Base-by-base conservation (phyloP, 371 early-diverging fungal species). In the Circinella minor region DNA sequence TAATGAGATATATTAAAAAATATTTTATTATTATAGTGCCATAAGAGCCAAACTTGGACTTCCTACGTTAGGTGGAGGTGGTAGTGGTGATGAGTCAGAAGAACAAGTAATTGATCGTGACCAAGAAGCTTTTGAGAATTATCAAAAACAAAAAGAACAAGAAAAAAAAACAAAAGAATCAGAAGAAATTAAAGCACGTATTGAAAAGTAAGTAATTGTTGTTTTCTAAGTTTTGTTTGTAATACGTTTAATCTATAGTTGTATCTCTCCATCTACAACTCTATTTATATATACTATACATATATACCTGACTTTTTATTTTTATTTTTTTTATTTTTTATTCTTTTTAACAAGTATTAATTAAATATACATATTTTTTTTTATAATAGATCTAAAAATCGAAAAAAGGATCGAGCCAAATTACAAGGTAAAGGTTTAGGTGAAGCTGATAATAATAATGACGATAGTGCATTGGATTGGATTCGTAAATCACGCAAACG, bases 341-440 rank as follows among this genome's bases (percentile, higher is more conserved):
- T 27, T 27, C 27, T 27, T 27, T 27, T 27, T 27, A 27, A 27
- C 27, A 2, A 2, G 27, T 27, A 27, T 27, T 27, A 2, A 27
- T 2, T 2, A 2, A 2, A 2, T 27, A 2, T n/a, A n/a, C 14
- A 4, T 51, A 1, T 17, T 34, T 27, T n/a, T 39, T 46, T 43
- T 57, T 13, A 70, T 55, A 27, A 65, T 64, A 89, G 89, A 70
- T 86, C 87, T 27, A 86, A 87, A 70, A 90, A 85, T 75, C 79
- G 85, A 7, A 79, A 81, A 57, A 83, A 91, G 63, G 76, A 88
- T 7, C 74, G 81, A 47, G 81, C 82, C 60, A 89, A 87, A 61
- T 77, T 93, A 17, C 71, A 80, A 71, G 94, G 94, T 34, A 88
- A 89, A 72, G 89, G 90, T 6, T 82, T 94, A 5, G 94, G 90